phyloP scores from a whole-genome alignment of 768 basidiomycete species.

The Agaricus sinodeliciosus region DNA sequence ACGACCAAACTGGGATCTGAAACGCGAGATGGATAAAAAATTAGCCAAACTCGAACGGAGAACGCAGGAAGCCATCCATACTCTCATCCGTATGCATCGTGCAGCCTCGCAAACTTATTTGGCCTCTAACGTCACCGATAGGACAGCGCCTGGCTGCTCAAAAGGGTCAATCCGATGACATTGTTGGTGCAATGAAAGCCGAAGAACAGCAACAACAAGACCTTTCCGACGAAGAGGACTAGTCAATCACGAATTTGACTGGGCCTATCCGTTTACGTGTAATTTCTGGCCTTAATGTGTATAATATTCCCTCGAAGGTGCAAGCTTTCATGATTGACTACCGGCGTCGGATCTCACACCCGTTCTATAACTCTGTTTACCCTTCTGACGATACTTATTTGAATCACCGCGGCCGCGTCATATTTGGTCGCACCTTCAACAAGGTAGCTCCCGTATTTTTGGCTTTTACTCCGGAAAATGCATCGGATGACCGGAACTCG shows the following conservation, averaged over 20 bases:
- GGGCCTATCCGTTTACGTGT: conserved; percentile 20
- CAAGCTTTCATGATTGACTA: not conserved
- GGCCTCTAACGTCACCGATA: conserved; percentile 21
- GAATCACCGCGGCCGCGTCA: not conserved
- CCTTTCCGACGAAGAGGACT: conserved; percentile 58
- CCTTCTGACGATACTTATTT: not conserved
- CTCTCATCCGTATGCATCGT: conserved; percentile 73
- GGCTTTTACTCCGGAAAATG: no score
- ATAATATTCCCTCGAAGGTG: not conserved
- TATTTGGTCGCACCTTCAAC: not conserved
- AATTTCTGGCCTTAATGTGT: conserved; percentile 9
- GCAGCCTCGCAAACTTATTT: not conserved
- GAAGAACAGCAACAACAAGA: conserved; percentile 54
- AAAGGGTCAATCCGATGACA: conserved; percentile 72
- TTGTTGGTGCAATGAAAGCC: conserved; percentile 80
- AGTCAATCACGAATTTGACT: not conserved
- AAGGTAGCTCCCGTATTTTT: no score
- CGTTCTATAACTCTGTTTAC: not conserved
- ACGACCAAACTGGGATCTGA: conserved; percentile 94
- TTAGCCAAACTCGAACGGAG: conserved; percentile 82
- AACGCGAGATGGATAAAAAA: conserved; percentile 90
- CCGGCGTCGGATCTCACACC: not conserved
- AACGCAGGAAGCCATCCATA: conserved; percentile 90
- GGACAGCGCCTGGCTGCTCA: conserved; percentile 77
- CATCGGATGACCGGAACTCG: no score